Base-by-base conservation (phyloP, 1,139 yeast genomes). In the Geotrichum candidum region DNA sequence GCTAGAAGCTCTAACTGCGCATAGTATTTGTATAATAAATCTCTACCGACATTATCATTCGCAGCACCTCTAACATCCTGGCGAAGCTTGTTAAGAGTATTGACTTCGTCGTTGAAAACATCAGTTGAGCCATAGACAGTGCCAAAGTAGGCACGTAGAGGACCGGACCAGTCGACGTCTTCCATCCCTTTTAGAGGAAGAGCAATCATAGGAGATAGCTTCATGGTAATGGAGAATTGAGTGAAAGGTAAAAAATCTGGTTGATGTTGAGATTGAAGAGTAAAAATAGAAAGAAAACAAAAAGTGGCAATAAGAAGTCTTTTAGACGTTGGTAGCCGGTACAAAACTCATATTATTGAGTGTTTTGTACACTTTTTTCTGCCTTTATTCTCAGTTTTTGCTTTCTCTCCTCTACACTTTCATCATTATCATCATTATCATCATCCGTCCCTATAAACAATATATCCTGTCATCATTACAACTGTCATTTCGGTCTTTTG, bases 1-100 rank as follows among this genome's bases (percentile, higher is more conserved):
- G 89, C 94, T 58, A 94, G 75, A 23, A 90, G 81, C 69, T 92
- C 97, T 66, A 94, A 73, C 72, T 88, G 96, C 35, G 90, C 89
- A 70, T 87, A 90, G 74, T 94, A 94, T 63, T 83, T 82, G 71
- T 83, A 85, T 65, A 87, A 80, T 58, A 87, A 75, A 66, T 82
- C 84, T 67, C 82, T 64, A 23, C 80, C 80, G 3, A 71, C 68
- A 5, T 73, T 68, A 61, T 76, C 77, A 48, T 70, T 65, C 23
- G 76, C 73, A 2, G 77, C 76, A 18, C 88, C 89, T 45, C 84
- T 74, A 29, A 85, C 77, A 68, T 86, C 90, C 66, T 78, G 82
- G 63, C 96, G 81, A 58, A 87, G 75, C 61, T 84, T 82, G 67
- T 86, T 80, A 67, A 90, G 80, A 13, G 78, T 71, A 45, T 73